Evolutionary conservation across 1,284 basidiomycete species (phyloP), one percentile per base, ranked within the genome.

Genomic region (Boletellus deceptivus): DNA sequence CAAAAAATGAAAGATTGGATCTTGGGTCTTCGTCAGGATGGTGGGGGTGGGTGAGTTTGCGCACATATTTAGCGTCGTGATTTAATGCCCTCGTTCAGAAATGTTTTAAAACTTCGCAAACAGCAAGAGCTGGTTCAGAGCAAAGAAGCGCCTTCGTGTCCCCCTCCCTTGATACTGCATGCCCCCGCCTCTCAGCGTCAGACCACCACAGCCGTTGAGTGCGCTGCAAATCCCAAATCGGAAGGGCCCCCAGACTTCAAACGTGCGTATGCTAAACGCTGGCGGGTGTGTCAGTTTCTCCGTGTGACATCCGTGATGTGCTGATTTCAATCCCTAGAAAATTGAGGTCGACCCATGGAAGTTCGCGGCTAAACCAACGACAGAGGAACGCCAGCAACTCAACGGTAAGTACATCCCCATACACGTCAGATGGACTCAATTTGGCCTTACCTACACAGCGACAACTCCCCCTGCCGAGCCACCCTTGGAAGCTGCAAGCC

Each of bases 31-130:
- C 72, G 71, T 48, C 60, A 75, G 48, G 72, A 73, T 40, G 82
- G 80, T 24, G 80, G 81, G 46, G 78, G 71, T 57, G 82, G 80
- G 80, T 81, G 61, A 63, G 75, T 69, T 55, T 9, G 20, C 10
- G 36, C 46, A 48, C 46, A 52, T 20, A 18, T 40, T 31, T 43
- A 36, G 34, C 9, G 17, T 36, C 47, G 24, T 27, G 24, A n/a
- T 49, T 54, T 52, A 47, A 62, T 55, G 18, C 31, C 43, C 6
- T n/a, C n/a, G 13, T 37, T 18, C 48, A 79, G 76, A 29, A 79
- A 80, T 49, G 55, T 78, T 31, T 63, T 80, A 31, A 77, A 72
- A 58, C 60, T 74, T 36, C 70, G 67, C 55, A 72, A 72, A 46
- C 60, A 63, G 38, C 59, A 64, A 42, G 55, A 52, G 18, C 31